Evolutionary conservation across 169 alveolate genomes (phyloP), one percentile per base, ranked within the genome.

Genomic region (Babesia gibsoni): DNA sequence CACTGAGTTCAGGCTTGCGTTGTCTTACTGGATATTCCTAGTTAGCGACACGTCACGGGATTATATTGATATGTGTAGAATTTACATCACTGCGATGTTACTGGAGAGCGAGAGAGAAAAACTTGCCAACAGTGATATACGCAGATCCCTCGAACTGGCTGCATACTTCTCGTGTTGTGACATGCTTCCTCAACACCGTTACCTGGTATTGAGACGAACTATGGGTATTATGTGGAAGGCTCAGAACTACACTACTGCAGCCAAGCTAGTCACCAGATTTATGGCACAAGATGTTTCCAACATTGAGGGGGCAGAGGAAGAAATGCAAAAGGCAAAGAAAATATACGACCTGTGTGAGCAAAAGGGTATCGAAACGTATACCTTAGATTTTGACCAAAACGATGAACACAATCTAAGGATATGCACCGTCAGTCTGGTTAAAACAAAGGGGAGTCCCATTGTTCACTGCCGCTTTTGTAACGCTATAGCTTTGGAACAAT

Each of bases 191-290:
- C 81, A 89, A 5, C 95, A 91, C 59, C 52, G 65, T n/a, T 91
- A 89, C 54, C 52, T 91, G 35, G 95, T 88, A 57, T 54, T 91
- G 48, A 65, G 95, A 35, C 85, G 94, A 42, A 90, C 93, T 14
- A 88, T 91, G 90, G 94, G 95, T n/a, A 73, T 91, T 32, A 89
- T 91, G 36, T 91, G 95, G 95, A 91, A 91, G 66, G 92, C 93
- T 5, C 91, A 90, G 32, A 91, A 91, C 57, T 91, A 87, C 63
- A 77, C 57, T n/a, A 90, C 93, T 0, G 91, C 95, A 16, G 92
- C 91, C 12, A 25, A 58, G 49, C 41, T 86, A 32, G 91, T 84
- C 23, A 80, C 53, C 23, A 69, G 92, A 33, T 67, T 86, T 23
- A 23, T 86, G 53, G 39, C 69, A 9, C 59, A 48, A 27, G 84